These are phyloP conservation scores for Artemisia annua DNA, from an alignment of 129 eudicot species.

Conservation along the genomic window DNA sequence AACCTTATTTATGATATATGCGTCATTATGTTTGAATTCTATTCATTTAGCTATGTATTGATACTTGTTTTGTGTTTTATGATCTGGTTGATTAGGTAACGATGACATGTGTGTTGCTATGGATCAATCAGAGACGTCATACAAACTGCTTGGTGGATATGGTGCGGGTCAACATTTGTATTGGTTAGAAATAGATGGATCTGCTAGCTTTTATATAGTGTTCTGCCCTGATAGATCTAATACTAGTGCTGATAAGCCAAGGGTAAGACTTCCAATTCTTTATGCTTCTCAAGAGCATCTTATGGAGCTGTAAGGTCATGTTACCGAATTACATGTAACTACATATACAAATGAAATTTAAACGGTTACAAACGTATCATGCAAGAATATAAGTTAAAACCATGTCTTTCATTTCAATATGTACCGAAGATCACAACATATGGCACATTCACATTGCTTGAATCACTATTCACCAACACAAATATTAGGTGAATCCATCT, in stretches of 20 bases:
- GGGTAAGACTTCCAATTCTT: constrained; percentile 69
- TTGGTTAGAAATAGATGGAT: constrained; percentile 49
- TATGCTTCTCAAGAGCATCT: constrained; percentile 69
- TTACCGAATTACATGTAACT: constrained; percentile 6
- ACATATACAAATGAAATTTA: not conserved
- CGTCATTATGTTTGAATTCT: not conserved
- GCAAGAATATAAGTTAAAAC: not conserved
- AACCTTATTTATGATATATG: not conserved
- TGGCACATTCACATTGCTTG: constrained; percentile 17
- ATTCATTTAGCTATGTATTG: not conserved
- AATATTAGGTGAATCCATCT: constrained; percentile 23
- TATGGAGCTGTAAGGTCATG: constrained; percentile 28
- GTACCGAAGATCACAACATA: constrained; percentile 12
- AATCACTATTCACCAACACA: constrained; percentile 17
- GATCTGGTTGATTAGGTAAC: constrained; percentile 45
- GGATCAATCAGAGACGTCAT: constrained; percentile 87
- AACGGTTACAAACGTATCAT: not conserved
- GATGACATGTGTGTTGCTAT: constrained; percentile 75
- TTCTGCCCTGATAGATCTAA: constrained; percentile 48
- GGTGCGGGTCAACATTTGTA: constrained; percentile 79
- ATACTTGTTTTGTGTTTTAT: not conserved
- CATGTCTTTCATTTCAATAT: constrained; percentile 24
- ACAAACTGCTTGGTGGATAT: constrained; percentile 86
- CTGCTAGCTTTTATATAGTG: constrained; percentile 44
- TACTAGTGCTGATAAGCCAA: constrained; percentile 36